Conservation (phyloP, 2,329 filamentous ascomycete genomes). For the Diaporthe citriasiana region DNA sequence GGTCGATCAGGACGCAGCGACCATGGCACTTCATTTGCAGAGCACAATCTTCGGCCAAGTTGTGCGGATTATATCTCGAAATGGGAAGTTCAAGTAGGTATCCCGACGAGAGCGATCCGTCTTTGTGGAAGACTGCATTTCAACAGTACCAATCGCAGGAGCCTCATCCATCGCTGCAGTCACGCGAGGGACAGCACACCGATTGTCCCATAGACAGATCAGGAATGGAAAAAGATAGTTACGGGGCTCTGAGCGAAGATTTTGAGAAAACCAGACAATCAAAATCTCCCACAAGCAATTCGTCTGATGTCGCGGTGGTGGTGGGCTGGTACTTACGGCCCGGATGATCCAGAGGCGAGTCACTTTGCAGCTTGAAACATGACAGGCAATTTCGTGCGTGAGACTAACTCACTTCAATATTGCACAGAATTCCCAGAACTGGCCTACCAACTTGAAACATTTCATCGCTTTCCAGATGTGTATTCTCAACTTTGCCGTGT, state of each 20-base stretch:
- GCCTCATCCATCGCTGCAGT: not conserved
- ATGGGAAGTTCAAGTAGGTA: not conserved
- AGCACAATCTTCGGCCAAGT: not conserved
- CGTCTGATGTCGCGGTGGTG: not conserved
- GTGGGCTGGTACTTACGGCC: constrained; percentile 26
- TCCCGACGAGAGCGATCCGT: not conserved
- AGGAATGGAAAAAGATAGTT: not conserved
- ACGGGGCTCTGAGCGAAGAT: not conserved
- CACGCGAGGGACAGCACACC: not conserved
- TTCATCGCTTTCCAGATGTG: constrained; percentile 48
- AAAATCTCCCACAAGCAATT: too few species aligned
- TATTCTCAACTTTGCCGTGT: constrained; percentile 14
- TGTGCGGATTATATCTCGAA: not conserved
- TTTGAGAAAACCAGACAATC: too few species aligned
- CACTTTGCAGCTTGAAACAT: not conserved
- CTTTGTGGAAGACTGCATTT: not conserved
- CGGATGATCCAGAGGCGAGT: constrained; percentile 12
- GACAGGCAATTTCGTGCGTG: too few species aligned
- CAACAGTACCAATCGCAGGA: not conserved
- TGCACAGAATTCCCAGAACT: constrained; percentile 63
- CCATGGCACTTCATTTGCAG: not conserved
- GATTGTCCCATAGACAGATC: too few species aligned
- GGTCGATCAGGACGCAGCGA: not conserved
- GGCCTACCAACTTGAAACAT: constrained; percentile 66
- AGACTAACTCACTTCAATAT: not conserved